Conservation (phyloP, 805 yeast genomes). For the Teunomyces funiuensis region DNA sequence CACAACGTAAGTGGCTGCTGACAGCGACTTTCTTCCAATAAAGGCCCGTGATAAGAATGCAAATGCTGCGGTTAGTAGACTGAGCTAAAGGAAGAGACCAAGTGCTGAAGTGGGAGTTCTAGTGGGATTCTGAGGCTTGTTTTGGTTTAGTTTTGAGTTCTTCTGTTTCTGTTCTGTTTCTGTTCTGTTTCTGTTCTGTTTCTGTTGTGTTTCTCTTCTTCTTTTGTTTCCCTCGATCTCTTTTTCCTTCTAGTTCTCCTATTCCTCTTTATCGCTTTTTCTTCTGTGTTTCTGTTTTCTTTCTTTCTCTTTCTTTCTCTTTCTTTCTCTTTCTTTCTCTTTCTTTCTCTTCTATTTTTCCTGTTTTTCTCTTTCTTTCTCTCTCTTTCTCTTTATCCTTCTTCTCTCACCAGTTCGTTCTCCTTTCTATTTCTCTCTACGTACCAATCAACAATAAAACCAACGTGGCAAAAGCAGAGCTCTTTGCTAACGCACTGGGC, state of each 20-base stretch:
- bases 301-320: no score
- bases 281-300: no score
- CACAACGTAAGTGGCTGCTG: conserved; percentile 22
- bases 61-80: conserved; percentile 27
- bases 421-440: conserved; percentile 8
- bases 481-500: conserved; percentile 16
- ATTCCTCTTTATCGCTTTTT: no score
- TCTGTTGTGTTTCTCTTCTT: no score
- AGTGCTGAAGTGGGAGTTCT: no score
- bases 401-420: not conserved
- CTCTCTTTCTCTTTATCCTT: not conserved
- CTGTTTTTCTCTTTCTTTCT: not conserved
- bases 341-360: not conserved
- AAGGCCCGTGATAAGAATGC: conserved; percentile 29
- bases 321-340: no score
- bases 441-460: conserved; percentile 25
- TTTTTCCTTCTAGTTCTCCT: no score
- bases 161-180: no score
- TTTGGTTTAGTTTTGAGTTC: no score
- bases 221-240: no score
- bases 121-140: no score
- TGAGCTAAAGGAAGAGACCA: not conserved
- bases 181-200: no score
- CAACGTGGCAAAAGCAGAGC: conserved; percentile 20
- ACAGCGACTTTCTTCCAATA: conserved; percentile 26